phyloP scores from a whole-genome alignment of 2,329 filamentous ascomycete genomes.

The Neonectria magnoliae region DNA sequence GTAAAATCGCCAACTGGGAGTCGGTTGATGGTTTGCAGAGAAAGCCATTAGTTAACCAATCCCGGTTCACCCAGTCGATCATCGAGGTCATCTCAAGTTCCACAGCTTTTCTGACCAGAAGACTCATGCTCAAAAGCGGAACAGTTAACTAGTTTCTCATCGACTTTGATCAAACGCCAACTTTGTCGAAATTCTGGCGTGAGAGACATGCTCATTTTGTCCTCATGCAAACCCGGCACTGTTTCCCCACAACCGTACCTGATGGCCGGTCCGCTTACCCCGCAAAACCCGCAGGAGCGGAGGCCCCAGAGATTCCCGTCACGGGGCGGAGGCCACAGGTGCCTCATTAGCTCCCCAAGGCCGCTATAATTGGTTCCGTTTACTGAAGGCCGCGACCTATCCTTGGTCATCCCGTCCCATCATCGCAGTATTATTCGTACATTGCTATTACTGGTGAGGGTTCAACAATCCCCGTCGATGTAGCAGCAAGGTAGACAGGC shows the following conservation, averaged over 20 bases:
- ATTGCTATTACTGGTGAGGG: too few relatives aligned
- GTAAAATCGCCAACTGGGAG: neutral
- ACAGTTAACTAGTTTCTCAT: neutral
- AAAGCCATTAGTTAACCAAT: neutral
- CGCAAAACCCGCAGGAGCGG: constrained; percentile 26
- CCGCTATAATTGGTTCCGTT: neutral
- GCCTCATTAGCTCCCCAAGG: neutral
- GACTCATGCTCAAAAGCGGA: neutral
- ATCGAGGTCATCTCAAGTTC: neutral
- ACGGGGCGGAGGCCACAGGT: constrained; percentile 4
- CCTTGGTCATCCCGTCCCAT: neutral
- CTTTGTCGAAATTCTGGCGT: neutral
- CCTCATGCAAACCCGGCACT: neutral
- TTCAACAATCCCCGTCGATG: too few relatives aligned
- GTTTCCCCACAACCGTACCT: constrained; percentile 24
- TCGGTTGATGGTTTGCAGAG: neutral
- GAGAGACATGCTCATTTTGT: too few relatives aligned
- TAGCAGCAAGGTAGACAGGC: too few relatives aligned
- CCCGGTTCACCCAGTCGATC: neutral
- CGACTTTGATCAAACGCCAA: neutral
- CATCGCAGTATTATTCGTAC: neutral
- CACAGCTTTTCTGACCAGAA: neutral
- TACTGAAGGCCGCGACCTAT: too few relatives aligned
- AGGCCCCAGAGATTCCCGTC: constrained; percentile 12
- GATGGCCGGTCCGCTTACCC: constrained; percentile 21